These are phyloP conservation scores for Tremella mesenterica DNA, from an alignment of 768 basidiomycete genomes.

Conservation along the genomic window DNA sequence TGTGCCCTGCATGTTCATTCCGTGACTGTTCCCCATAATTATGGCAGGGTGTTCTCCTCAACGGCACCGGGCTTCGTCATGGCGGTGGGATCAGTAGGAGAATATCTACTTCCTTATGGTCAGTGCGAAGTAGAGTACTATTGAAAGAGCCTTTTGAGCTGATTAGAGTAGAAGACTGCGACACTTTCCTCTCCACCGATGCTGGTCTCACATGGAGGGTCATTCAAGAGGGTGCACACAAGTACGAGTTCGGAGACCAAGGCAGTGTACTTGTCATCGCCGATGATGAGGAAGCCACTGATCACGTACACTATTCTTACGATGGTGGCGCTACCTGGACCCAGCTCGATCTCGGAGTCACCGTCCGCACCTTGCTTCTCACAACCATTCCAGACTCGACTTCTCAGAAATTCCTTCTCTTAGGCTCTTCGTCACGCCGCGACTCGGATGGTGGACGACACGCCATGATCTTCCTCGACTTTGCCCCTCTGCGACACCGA, in stretches of 20 bases:
- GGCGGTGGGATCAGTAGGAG: conserved; percentile 88
- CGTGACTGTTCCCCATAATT: conserved; percentile 85
- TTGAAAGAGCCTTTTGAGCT: not conserved
- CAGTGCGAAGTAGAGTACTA: not conserved
- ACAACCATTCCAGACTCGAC: conserved; percentile 90
- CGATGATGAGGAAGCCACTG: conserved; percentile 72
- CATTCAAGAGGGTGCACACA: conserved; percentile 65
- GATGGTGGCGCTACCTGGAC: conserved; percentile 78
- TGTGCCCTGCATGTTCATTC: conserved; percentile 90
- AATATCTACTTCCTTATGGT: conserved; percentile 57
- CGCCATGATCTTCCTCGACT: conserved; percentile 73
- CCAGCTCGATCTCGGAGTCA: conserved; percentile 60
- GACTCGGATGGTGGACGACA: conserved; percentile 56
- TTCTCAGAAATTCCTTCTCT: conserved; percentile 85
- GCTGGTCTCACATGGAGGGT: conserved; percentile 80
- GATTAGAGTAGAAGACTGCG: conserved; percentile 54
- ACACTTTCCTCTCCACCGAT: conserved; percentile 87
- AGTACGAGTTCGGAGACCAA: conserved; percentile 93
- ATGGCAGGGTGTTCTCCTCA: conserved; percentile 86
- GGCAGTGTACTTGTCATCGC: conserved; percentile 70
- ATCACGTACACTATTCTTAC: conserved; percentile 64
- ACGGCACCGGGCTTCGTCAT: conserved; percentile 90
- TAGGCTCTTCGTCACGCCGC: conserved; percentile 63
- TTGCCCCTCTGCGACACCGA: conserved; percentile 57
- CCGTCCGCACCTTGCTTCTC: conserved; percentile 63